Percentiles rank a stretch among this genome's conserved stretches.
These are phyloP conservation scores for Sambucus nigra DNA, from an alignment of 129 eudicot genomes.

Conservation along the genomic window DNA sequence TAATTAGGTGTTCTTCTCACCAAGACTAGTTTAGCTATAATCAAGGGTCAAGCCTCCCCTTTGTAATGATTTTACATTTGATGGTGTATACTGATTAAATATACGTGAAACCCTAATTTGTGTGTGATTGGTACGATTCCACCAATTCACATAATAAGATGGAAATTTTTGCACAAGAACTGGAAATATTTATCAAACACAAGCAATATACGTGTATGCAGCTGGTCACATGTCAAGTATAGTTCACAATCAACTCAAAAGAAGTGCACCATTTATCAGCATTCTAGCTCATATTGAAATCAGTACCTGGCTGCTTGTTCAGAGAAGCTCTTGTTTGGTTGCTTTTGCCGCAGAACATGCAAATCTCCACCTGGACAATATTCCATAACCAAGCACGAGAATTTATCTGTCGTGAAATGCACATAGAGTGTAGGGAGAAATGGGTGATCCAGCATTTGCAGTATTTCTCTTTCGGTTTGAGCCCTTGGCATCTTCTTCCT, in stretches of 20 bases:
- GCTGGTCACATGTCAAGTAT: background rate
- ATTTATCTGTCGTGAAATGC: constrained; percentile 58
- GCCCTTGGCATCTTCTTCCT: constrained; percentile 65
- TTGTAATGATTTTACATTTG: too few species aligned
- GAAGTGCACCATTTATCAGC: background rate
- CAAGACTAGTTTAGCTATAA: too few species aligned
- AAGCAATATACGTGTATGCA: too few species aligned
- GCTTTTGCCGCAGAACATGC: constrained; percentile 80
- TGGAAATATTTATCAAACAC: too few species aligned
- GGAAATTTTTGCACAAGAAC: too few species aligned
- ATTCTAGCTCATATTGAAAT: background rate
- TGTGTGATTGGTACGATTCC: too few species aligned
- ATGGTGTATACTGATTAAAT: too few species aligned
- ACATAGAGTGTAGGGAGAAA: constrained; percentile 87
- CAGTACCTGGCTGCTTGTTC: constrained; percentile 77
- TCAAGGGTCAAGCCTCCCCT: too few species aligned
- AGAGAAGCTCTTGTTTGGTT: constrained; percentile 48
- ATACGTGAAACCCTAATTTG: too few species aligned
- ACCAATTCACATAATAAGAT: too few species aligned
- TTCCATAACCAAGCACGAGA: constrained; percentile 76
- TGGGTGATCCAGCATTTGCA: constrained; percentile 91
- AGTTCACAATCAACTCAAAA: background rate
- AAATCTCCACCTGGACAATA: constrained; percentile 95
- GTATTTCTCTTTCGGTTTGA: constrained; percentile 73
- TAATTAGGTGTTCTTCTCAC: too few species aligned